Evolutionary conservation across 1,284 basidiomycete species (phyloP), one percentile per base, ranked within the genome.

Genomic region (Mycosarcoma mackinlayi): DNA sequence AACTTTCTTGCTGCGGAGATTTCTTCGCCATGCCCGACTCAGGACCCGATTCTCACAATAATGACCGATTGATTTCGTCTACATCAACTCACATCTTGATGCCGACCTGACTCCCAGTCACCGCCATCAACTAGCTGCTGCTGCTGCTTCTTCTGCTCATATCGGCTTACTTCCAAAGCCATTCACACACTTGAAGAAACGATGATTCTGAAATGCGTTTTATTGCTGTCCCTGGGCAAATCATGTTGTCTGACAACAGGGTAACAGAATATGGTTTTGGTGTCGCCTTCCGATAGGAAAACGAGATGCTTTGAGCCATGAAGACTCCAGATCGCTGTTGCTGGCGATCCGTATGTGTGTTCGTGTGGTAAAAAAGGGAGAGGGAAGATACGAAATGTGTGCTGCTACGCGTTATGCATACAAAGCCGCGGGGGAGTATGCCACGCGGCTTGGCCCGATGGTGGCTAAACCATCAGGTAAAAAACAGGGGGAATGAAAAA

Each of bases 391-490:
- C 31, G 52, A 55, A 49, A 52, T 57, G 49, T 61, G 57, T 67
- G 57, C 64, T 67, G 46, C 41, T 56, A 51, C 42, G 47, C 23
- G n/a, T 33, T 60, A 67, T 61, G 64, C 64, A 67, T 60, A 67
- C 58, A 67, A 61, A 67, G 57, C 58, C 53, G 64, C 55, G 46
- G 37, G 62, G 47, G 42, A 51, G 49, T 48, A 45, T 51, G 54
- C 61, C 63, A 48, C 52, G 39, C 52, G 63, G 47, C 63, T 60
- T 66, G 57, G 57, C 63, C 51, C 33, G 42, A 55, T 42, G 47
- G 50, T 42, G 33, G 16, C 50, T 24, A 54, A n/a, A 39, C 45
- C 41, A 50, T 48, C 48, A 44, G 33, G 52, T 52, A 47, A 57
- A 56, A 58, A 51, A 19, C 41, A n/a, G 51, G 21, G 40, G 39